phyloP scores from a whole-genome alignment of 306 rosid species.

The Quercus aquifolioides region DNA sequence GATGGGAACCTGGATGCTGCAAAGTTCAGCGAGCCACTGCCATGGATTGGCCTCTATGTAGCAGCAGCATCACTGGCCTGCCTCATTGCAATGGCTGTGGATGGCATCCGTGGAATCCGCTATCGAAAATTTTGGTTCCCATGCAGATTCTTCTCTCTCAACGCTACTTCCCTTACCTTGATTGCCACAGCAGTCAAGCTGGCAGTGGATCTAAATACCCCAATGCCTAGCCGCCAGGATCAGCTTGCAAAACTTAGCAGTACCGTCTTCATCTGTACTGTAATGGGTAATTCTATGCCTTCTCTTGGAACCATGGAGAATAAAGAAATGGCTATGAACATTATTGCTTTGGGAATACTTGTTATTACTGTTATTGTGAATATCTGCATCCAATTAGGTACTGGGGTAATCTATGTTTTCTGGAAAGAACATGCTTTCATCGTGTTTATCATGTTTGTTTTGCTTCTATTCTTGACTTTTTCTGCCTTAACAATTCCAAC shows the following conservation, averaged over 20 bases:
- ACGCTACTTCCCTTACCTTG: constrained; percentile 76
- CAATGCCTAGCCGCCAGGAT: constrained; percentile 72
- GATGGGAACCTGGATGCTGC: constrained; percentile 55
- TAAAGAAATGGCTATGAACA: constrained; percentile 56
- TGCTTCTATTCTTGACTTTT: constrained; percentile 49
- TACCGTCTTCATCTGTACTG: constrained; percentile 61
- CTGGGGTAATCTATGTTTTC: constrained; percentile 79
- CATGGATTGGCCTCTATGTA: constrained; percentile 90
- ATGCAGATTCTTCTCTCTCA: constrained; percentile 56
- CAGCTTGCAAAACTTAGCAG: constrained; percentile 84
- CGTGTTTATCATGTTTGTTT: constrained; percentile 64
- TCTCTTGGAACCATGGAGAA: constrained; percentile 75
- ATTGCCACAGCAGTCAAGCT: constrained; percentile 62
- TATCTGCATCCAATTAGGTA: constrained; percentile 67
- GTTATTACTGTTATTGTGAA: constrained; percentile 72
- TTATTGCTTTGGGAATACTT: constrained; percentile 69
- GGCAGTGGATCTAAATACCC: constrained; percentile 74
- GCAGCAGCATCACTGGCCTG: constrained; percentile 68
- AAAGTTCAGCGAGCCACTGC: constrained; percentile 74
- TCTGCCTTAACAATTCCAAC: constrained; percentile 58
- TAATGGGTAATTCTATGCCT: constrained; percentile 79
- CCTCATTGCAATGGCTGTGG: constrained; percentile 57
- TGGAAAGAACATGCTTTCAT: constrained; percentile 57
- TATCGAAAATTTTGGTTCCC: constrained; percentile 76
- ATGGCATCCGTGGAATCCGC: constrained; percentile 53